A percentile compares a stretch with the other conserved stretches of the same genome.
Evolutionary conservation across 768 basidiomycete genomes (phyloP).

Genomic region (Paxillus involutus): DNA sequence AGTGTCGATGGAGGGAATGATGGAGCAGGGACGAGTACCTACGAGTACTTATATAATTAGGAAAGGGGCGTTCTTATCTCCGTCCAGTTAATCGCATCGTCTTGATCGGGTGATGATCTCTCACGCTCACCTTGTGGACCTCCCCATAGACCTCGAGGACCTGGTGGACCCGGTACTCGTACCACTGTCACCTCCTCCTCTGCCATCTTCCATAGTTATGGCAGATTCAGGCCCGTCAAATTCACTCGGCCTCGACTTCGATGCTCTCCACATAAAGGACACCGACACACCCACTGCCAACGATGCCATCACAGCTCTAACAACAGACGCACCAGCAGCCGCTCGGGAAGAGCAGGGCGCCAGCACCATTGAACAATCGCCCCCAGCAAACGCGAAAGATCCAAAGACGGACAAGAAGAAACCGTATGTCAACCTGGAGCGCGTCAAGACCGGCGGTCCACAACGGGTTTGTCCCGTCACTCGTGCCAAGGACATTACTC

Average conservation of each 20-base stretch:
- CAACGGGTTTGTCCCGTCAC: constrained; percentile 51
- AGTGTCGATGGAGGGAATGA: not conserved
- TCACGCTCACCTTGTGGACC: constrained; percentile 4
- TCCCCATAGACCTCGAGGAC: not conserved
- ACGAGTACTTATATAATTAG: no score
- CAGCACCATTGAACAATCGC: not conserved
- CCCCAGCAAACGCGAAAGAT: constrained; percentile 14
- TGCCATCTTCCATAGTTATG: constrained; percentile 27
- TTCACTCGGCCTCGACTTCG: constrained; percentile 72
- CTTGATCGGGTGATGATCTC: constrained; percentile 7
- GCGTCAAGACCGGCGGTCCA: constrained; percentile 78
- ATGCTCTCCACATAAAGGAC: constrained; percentile 43
- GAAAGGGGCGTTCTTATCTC: no score
- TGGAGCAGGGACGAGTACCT: not conserved
- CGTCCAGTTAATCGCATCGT: constrained; percentile 8
- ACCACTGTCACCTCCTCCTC: not conserved
- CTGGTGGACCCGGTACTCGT: not conserved
- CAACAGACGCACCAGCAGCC: constrained; percentile 4
- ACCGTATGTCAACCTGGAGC: constrained; percentile 80
- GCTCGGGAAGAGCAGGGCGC: not conserved
- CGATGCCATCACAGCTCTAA: constrained; percentile 1
- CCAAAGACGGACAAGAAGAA: constrained; percentile 53
- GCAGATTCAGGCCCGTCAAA: constrained; percentile 48
- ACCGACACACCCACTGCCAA: constrained; percentile 11
- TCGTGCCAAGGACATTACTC: not conserved